Base-by-base conservation (phyloP, 768 basidiomycete species). In the Pisolithus albus region DNA sequence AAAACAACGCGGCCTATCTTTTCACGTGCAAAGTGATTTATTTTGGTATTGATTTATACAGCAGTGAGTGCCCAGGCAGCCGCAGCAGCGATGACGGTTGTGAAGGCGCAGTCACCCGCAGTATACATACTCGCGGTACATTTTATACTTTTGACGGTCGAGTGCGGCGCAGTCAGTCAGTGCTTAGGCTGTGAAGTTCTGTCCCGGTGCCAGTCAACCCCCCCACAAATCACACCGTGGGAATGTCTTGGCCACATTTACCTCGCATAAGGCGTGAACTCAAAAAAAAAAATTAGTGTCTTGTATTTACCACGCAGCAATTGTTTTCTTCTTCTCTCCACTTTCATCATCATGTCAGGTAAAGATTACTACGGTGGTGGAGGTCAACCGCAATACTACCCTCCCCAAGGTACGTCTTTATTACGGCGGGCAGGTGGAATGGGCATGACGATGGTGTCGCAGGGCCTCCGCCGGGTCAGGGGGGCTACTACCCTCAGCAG, bases 401-500 rank as follows among this genome's bases (percentile, higher is more conserved):
- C 78, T 13, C 79, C 78, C 9, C 70, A 60, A 62, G 80, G 80
- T 78, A 15, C 13, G 74, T 66, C 15, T 18, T 42, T 5, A 5
- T 6, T 3, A 6, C 16, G 5, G 36, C 36, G 8, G 46, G 38
- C 5, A 10, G 15, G 36, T n/a, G 37, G 40, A 46, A 19, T 6
- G 40, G 23, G 21, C 46, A 32, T 42, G 7, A 24, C 42, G 32
- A 30, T 45, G 43, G 50, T 50, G 46, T 61, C 44, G 51, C 62
- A 78, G 75, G 76, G 30, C 72, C 75, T 40, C 78, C 80, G n/a
- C 79, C 72, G 28, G 75, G 75, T n/a, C 81, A 83, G 58, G 84
- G 82, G 40, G 81, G 81, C 34, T 86, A 87, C 64, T 86, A 87
- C 58, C 85, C 76, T 19, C 74, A 88, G 74, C 82, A 84, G 69